A percentile compares a stretch with the other conserved stretches of the same genome.
Conservation (phyloP, 352 stramenopile genomes). For the Phytophthora fragariae region DNA sequence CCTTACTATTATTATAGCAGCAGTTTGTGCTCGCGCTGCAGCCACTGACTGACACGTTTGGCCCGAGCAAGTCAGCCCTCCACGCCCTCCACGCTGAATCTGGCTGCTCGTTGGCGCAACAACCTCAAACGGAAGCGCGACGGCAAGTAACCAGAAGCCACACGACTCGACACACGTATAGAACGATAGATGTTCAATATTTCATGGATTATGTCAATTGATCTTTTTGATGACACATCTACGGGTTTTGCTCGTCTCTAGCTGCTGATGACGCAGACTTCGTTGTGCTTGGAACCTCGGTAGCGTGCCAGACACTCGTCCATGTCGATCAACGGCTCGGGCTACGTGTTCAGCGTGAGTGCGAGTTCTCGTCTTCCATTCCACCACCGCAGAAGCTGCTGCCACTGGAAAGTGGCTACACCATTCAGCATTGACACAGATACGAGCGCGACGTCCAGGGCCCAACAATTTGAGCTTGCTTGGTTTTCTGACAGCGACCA, state of each 20-base stretch:
- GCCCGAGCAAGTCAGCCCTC: too few species aligned
- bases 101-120: conserved; percentile 45
- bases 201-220: conserved; percentile 18
- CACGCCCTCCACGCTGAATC: too few species aligned
- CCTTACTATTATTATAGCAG: too few species aligned
- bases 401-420: conserved; percentile 26
- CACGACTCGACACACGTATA: conserved; percentile 12
- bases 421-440: conserved; percentile 16
- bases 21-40: too few species aligned
- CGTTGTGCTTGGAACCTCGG: conserved; percentile 49
- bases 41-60: too few species aligned
- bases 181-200: conserved; percentile 28
- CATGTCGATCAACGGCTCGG: conserved; percentile 29
- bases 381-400: conserved; percentile 27
- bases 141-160: conserved; percentile 35
- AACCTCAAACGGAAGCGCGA: conserved; percentile 90
- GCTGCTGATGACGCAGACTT: conserved; percentile 63
- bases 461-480: background rate
- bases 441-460: background rate
- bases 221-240: background rate
- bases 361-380: conserved; percentile 16
- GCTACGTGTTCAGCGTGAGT: conserved; percentile 34
- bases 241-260: conserved; percentile 19
- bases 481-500: background rate
- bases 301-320: conserved; percentile 57